phyloP scores from a whole-genome alignment of 1,284 basidiomycete genomes.

The Ganoderma meredithae region DNA sequence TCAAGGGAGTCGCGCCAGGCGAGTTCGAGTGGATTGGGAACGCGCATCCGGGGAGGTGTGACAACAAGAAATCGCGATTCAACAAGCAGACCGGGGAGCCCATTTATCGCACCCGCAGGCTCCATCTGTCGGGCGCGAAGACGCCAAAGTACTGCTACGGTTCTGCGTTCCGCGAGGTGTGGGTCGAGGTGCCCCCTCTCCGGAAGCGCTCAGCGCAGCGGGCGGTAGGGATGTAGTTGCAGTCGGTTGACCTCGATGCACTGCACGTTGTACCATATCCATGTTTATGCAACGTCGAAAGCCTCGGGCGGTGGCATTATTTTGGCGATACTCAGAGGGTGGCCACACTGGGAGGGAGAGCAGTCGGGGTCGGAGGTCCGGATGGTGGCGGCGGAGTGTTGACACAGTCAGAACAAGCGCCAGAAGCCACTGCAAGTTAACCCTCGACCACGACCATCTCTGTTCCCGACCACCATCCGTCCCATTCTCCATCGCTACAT shows the following conservation, averaged over 20 bases:
- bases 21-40: background rate
- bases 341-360: too few relatives aligned
- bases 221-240: background rate
- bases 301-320: too few relatives aligned
- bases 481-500: background rate
- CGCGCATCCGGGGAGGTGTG: slow-evolving; percentile 5
- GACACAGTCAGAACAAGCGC: background rate
- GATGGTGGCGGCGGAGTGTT: background rate
- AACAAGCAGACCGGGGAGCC: slow-evolving; percentile 10
- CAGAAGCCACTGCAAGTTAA: background rate
- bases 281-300: background rate
- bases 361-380: background rate
- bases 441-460: background rate
- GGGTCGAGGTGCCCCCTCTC: slow-evolving; percentile 1
- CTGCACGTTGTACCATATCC: background rate
- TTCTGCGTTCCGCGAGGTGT: background rate
- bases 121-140: slow-evolving; percentile 3
- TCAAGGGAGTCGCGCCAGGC: slow-evolving; percentile 4
- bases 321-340: too few relatives aligned
- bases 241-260: background rate
- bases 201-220: background rate
- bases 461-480: background rate
- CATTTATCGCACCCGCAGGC: slow-evolving; percentile 3
- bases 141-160: slow-evolving; percentile 10
- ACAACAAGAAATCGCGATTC: slow-evolving; percentile 18